phyloP scores from a whole-genome alignment of 495 filamentous ascomycete species.

The Delitschia confertaspora region DNA sequence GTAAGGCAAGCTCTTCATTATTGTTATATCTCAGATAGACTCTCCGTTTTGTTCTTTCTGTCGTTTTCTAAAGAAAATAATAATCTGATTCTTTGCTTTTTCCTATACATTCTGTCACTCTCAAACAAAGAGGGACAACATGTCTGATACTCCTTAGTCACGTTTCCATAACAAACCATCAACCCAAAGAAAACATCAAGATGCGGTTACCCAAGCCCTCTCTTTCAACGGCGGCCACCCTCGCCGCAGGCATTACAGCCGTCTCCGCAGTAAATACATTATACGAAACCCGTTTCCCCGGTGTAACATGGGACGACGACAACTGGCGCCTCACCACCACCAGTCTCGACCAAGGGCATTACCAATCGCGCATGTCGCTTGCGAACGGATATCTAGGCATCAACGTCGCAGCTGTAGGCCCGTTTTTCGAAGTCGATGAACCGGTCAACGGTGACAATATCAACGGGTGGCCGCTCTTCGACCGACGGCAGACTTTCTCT shows the following conservation, averaged over 20 bases:
- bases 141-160: too few species aligned
- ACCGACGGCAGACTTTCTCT: slow-evolving; percentile 58
- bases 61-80: too few species aligned
- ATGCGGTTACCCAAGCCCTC: background rate
- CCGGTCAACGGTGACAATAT: slow-evolving; percentile 35
- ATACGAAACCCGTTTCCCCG: slow-evolving; percentile 24
- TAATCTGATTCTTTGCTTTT: too few species aligned
- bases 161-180: too few species aligned
- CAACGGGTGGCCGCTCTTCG: slow-evolving; percentile 68
- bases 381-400: slow-evolving; percentile 50
- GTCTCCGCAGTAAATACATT: slow-evolving; percentile 11
- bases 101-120: too few species aligned
- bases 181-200: background rate
- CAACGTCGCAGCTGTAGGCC: slow-evolving; percentile 52
- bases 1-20: too few species aligned
- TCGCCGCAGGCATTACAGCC: too few species aligned
- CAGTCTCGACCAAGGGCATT: slow-evolving; percentile 49
- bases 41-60: too few species aligned
- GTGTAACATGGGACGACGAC: slow-evolving; percentile 51
- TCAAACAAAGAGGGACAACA: too few species aligned
- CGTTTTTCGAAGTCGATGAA: slow-evolving; percentile 58
- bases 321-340: slow-evolving; percentile 53
- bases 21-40: too few species aligned
- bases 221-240: too few species aligned
- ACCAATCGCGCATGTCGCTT: slow-evolving; percentile 53